phyloP scores from a whole-genome alignment of 331 rosid genomes.

The Quercus phellos region DNA sequence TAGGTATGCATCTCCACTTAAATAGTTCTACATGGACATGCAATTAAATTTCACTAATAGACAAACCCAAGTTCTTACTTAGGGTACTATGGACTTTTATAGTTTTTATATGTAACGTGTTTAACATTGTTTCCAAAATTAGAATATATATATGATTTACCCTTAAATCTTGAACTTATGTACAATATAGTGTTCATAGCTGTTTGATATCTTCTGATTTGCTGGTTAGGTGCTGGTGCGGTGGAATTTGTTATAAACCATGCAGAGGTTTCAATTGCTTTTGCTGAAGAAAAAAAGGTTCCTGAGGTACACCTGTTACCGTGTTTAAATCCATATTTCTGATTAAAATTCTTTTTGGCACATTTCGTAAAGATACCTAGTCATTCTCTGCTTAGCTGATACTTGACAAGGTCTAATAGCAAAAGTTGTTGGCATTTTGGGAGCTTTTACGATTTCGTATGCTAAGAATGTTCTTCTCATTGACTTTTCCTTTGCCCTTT shows the following conservation, averaged over 20 bases:
- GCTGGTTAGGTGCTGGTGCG: conserved; percentile 75
- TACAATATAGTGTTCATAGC: not conserved
- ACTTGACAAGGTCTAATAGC: not conserved
- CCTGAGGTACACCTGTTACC: conserved; percentile 53
- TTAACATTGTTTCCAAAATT: not conserved
- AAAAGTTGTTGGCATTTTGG: not conserved
- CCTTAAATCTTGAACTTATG: conserved; percentile 8
- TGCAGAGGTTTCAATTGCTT: conserved; percentile 72
- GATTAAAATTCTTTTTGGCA: not conserved
- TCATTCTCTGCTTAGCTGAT: not conserved
- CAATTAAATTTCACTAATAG: conserved; percentile 1
- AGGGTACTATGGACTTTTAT: conserved; percentile 3
- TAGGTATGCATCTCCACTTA: conserved; percentile 57
- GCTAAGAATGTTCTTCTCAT: conserved; percentile 6
- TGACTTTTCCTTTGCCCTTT: conserved; percentile 16
- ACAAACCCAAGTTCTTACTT: conserved; percentile 1
- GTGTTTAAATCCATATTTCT: not conserved
- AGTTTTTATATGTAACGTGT: conserved; percentile 9
- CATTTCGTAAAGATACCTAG: not conserved
- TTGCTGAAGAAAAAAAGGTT: conserved; percentile 81
- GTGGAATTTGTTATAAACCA: conserved; percentile 83
- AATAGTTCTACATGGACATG: not conserved
- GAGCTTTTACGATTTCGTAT: not conserved
- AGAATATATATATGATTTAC: not conserved
- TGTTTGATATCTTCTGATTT: conserved; percentile 22